These are phyloP conservation scores for Globisporangium heterothallicum DNA, from an alignment of 352 stramenopile species.

Conservation along the genomic window DNA sequence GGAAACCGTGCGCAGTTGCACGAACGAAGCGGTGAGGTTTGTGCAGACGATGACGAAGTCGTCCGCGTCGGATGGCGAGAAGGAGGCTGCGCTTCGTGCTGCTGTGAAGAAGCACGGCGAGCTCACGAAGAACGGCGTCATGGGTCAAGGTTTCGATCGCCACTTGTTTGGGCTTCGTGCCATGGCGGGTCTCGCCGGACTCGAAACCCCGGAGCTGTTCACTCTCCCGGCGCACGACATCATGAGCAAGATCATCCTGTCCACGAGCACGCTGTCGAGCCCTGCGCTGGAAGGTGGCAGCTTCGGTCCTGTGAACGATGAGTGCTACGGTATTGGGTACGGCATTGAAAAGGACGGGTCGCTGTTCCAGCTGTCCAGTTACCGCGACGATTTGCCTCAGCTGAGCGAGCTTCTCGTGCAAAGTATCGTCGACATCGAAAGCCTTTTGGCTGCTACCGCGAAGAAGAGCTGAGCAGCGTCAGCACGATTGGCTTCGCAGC, in stretches of 20 bases:
- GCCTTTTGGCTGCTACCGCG: slow-evolving; percentile 38
- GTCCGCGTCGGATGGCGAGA: slow-evolving; percentile 46
- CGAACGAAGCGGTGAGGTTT: slow-evolving; percentile 78
- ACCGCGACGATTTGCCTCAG: slow-evolving; percentile 68
- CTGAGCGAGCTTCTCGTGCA: slow-evolving; percentile 69
- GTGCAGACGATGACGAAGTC: slow-evolving; percentile 64
- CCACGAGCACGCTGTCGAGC: slow-evolving; percentile 86
- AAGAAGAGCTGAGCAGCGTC: slow-evolving; percentile 26
- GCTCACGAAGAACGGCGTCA: slow-evolving; percentile 87
- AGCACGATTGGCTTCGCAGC: too few relatives aligned
- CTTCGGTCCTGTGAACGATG: slow-evolving; percentile 86
- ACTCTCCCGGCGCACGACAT: slow-evolving; percentile 68
- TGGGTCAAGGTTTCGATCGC: slow-evolving; percentile 88
- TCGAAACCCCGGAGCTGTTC: slow-evolving; percentile 69
- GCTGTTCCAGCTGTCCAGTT: slow-evolving; percentile 84
- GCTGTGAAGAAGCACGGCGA: slow-evolving; percentile 86
- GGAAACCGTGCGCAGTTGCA: slow-evolving; percentile 87
- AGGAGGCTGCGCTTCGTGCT: slow-evolving; percentile 50
- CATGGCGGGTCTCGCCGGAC: slow-evolving; percentile 58
- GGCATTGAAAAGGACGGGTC: slow-evolving; percentile 79
- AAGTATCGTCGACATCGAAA: slow-evolving; percentile 71
- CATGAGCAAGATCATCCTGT: slow-evolving; percentile 88
- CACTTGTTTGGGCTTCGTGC: slow-evolving; percentile 79
- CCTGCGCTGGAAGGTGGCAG: slow-evolving; percentile 81
- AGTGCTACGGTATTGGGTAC: slow-evolving; percentile 90